These are phyloP conservation scores for Fermentozyma sake DNA, from an alignment of 1,139 yeast species.

Conservation along the genomic window DNA sequence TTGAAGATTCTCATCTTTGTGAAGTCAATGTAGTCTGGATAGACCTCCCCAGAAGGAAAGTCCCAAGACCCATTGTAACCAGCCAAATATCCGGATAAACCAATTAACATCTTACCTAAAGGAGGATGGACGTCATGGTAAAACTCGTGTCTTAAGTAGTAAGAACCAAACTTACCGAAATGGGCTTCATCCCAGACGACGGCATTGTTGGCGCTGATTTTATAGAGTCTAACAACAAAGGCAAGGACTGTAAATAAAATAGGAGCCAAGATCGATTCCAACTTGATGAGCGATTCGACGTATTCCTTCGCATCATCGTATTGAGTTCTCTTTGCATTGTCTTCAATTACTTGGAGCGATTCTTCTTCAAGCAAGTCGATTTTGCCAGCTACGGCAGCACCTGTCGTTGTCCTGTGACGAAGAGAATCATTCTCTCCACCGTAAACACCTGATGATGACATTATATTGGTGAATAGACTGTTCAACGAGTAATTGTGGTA, in stretches of 20 bases:
- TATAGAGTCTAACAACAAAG: constrained; percentile 50
- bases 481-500: too few species aligned
- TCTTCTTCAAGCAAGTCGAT: constrained; percentile 3
- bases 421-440: constrained; percentile 16
- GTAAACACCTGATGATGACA: constrained; percentile 26
- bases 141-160: constrained; percentile 86
- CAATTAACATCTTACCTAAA: constrained; percentile 94
- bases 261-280: constrained; percentile 42
- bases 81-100: constrained; percentile 88
- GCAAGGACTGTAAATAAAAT: constrained; percentile 44
- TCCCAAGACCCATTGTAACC: constrained; percentile 96
- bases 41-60: constrained; percentile 81
- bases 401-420: constrained; percentile 16
- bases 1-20: constrained; percentile 93
- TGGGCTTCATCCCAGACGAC: constrained; percentile 69
- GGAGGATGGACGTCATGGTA: constrained; percentile 99
- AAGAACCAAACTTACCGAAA: constrained; percentile 93
- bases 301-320: constrained; percentile 30
- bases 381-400: constrained; percentile 8
- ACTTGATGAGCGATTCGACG: constrained; percentile 23
- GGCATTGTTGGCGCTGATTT: constrained; percentile 44
- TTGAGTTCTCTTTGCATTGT: constrained; percentile 21
- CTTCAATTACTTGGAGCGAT: constrained; percentile 9
- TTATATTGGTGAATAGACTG: constrained; percentile 8
- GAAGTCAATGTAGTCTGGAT: constrained; percentile 83